Evolutionary conservation across 2,329 filamentous ascomycete genomes (phyloP).

Genomic region (Seiridium cupressi): DNA sequence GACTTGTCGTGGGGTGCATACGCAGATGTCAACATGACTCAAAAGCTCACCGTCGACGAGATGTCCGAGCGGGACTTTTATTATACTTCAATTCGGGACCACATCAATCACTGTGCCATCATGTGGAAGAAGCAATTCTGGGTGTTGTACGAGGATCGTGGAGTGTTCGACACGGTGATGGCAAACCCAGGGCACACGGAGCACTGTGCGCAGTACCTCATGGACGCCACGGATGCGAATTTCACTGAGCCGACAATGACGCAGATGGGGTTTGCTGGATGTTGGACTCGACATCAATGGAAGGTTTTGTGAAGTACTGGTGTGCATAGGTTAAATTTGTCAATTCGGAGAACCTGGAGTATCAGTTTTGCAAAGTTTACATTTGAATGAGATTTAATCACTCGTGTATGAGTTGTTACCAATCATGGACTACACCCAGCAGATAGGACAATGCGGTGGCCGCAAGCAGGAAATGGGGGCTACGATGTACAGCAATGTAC

Average conservation of each 20-base stretch:
- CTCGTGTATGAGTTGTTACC: too few relatives aligned
- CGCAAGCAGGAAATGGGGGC: too few relatives aligned
- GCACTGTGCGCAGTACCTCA: constrained; percentile 25
- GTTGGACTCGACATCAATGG: not conserved
- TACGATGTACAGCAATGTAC: too few relatives aligned
- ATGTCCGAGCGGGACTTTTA: constrained; percentile 21
- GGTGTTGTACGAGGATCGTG: constrained; percentile 19
- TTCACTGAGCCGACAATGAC: constrained; percentile 15
- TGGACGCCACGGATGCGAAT: constrained; percentile 18
- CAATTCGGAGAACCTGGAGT: too few relatives aligned
- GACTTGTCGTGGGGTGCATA: constrained; percentile 21
- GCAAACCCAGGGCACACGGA: constrained; percentile 22
- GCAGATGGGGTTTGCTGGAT: constrained; percentile 5
- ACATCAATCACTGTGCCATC: constrained; percentile 24
- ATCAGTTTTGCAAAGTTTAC: too few relatives aligned
- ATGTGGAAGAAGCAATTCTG: constrained; percentile 25
- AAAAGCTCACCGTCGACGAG: constrained; percentile 14
- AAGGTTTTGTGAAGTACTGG: too few relatives aligned
- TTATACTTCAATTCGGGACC: constrained; percentile 20
- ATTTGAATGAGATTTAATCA: too few relatives aligned
- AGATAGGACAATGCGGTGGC: too few relatives aligned
- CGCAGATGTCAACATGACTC: constrained; percentile 20
- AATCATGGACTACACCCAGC: too few relatives aligned
- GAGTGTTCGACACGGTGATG: constrained; percentile 18
- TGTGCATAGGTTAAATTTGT: too few relatives aligned